Evolutionary conservation across 306 rosid species (phyloP), one percentile per base, ranked within the genome.

Genomic region (Crotalaria pallida): DNA sequence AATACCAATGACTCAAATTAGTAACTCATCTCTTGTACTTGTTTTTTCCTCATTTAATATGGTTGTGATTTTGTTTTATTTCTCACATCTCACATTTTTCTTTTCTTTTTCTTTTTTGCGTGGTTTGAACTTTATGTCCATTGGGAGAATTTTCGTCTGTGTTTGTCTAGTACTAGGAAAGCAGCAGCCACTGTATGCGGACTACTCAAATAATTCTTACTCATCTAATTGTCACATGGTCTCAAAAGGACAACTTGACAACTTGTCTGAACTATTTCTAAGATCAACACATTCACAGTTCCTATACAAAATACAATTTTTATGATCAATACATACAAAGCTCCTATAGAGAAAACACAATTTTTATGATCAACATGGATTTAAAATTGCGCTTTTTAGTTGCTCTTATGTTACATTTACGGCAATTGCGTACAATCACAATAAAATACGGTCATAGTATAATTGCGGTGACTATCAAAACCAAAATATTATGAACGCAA

Each of bases 61-160:
- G 1, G 2, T 11, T 71, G 70, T 49, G 36, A 31, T 61, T 45
- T 23, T 70, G 68, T 77, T 71, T 44, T 26, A 43, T 55, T 64
- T 71, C 47, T 31, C 59, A 61, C 15, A 56, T 10, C 64, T 61
- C 72, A 61, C 34, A 12, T n/a, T n/a, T n/a, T n/a, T n/a, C n/a
- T n/a, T n/a, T n/a, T n/a, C n/a, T n/a, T n/a, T n/a, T n/a, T n/a
- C n/a, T n/a, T n/a, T 45, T 61, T 9, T 19, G 38, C 5, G n/a
- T 58, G 55, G 7, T 3, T 23, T 36, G 40, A 68, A 68, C 38
- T 53, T 50, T 47, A 15, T 59, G 27, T 2, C 41, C 34, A 31
- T 17, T 10, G 6, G 6, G 9, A 50, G 44, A 15, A 22, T 6
- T 67, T 61, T 34, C 63, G 70, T 61, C 9, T 12, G 6, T 44